Percentiles rank a stretch among this genome's conserved stretches.
Evolutionary conservation across 2,329 filamentous ascomycete species (phyloP).

Genomic region (Pestalotiopsis sp.): DNA sequence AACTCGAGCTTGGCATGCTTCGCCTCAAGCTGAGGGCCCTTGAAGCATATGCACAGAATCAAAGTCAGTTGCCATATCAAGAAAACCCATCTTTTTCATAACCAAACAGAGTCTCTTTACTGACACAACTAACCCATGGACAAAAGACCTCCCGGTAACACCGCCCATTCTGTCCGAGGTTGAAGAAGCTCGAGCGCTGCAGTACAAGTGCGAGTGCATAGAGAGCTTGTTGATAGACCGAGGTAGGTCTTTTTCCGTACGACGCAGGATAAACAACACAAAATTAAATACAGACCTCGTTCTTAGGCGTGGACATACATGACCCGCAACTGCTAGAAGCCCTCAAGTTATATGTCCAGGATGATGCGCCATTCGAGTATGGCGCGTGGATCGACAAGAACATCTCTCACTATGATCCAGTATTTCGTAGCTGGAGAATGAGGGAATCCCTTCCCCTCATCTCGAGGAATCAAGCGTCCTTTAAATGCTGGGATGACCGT

Average conservation of each 20-base stretch:
- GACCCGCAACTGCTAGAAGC: slow-evolving; percentile 42
- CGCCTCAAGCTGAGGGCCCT: slow-evolving; percentile 57
- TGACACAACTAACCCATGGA: slow-evolving; percentile 20
- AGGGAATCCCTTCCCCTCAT: slow-evolving; percentile 39
- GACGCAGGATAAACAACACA: not conserved
- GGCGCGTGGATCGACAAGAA: slow-evolving; percentile 56
- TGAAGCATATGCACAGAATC: slow-evolving; percentile 48
- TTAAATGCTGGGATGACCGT: slow-evolving; percentile 58
- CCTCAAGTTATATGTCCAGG: slow-evolving; percentile 38
- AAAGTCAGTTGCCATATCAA: slow-evolving; percentile 43
- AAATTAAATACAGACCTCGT: slow-evolving; percentile 8
- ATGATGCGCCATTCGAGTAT: slow-evolving; percentile 51
- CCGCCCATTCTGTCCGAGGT: slow-evolving; percentile 54
- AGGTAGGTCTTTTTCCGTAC: slow-evolving; percentile 37
- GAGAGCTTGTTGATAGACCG: slow-evolving; percentile 53
- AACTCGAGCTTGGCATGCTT: slow-evolving; percentile 56
- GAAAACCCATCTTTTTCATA: slow-evolving; percentile 14
- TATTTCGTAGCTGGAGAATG: slow-evolving; percentile 43
- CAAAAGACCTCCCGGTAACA: slow-evolving; percentile 40
- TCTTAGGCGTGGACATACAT: slow-evolving; percentile 45
- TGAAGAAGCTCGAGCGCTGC: slow-evolving; percentile 57
- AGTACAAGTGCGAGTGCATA: slow-evolving; percentile 62
- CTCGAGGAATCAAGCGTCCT: slow-evolving; percentile 41
- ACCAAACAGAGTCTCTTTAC: not conserved
- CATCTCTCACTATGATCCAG: slow-evolving; percentile 50